A percentile compares a stretch with the other conserved stretches of the same genome.
phyloP scores from a whole-genome alignment of 768 basidiomycete species.

The Amylocystis lapponica region DNA sequence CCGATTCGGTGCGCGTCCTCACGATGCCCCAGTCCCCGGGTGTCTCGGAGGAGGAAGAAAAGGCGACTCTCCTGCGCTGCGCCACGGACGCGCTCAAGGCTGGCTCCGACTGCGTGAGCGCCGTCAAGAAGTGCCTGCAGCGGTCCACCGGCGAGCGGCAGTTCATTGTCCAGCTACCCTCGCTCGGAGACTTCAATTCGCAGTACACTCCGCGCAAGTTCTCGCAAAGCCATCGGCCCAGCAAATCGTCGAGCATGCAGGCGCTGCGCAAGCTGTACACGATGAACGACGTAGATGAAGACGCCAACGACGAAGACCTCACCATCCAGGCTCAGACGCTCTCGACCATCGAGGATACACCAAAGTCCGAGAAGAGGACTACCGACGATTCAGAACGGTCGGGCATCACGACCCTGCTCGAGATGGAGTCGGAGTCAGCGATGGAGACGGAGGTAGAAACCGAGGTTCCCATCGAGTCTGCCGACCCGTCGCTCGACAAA shows the following conservation, averaged over 20 bases:
- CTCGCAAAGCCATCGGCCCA: slow-evolving; percentile 29
- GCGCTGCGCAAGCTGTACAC: slow-evolving; percentile 32
- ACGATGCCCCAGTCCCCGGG: slow-evolving; percentile 43
- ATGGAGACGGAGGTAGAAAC: slow-evolving; percentile 1
- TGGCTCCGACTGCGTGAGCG: slow-evolving; percentile 82
- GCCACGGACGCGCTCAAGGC: slow-evolving; percentile 85
- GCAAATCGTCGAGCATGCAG: slow-evolving; percentile 30
- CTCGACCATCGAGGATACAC: slow-evolving; percentile 19
- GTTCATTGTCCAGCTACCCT: slow-evolving; percentile 61
- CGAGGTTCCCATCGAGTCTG: neutral
- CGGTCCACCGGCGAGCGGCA: slow-evolving; percentile 55
- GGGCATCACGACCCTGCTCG: neutral
- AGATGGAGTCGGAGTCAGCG: neutral
- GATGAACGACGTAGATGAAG: slow-evolving; percentile 25
- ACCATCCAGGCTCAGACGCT: slow-evolving; percentile 48
- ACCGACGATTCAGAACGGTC: no score
- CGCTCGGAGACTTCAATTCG: slow-evolving; percentile 37
- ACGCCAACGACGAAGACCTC: slow-evolving; percentile 54
- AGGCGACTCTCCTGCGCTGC: slow-evolving; percentile 68
- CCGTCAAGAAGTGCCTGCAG: slow-evolving; percentile 78
- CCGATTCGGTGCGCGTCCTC: slow-evolving; percentile 79
- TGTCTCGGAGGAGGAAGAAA: slow-evolving; percentile 78
- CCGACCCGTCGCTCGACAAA: slow-evolving; percentile 20
- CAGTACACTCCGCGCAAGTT: slow-evolving; percentile 46
- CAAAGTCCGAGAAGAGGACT: slow-evolving; percentile 2